phyloP scores from a whole-genome alignment of 139 green algal genomes.

The Coelastrella sp. region DNA sequence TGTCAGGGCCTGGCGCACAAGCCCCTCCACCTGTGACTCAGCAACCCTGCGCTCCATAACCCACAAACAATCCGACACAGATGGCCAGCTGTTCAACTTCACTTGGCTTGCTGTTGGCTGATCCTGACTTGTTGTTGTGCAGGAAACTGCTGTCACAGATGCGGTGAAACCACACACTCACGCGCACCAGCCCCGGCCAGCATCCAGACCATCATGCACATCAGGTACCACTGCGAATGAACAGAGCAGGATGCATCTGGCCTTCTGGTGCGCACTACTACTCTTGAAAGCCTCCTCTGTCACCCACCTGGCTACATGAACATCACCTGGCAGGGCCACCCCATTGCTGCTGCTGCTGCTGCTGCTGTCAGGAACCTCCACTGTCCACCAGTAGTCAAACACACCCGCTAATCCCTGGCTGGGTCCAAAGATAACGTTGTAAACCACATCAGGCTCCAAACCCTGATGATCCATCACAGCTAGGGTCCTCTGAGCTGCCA shows the following conservation, averaged over 20 bases:
- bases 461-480: conserved; percentile 53
- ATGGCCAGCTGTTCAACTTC: too few relatives aligned
- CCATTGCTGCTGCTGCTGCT: conserved; percentile 8
- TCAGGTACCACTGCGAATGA: too few relatives aligned
- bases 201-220: too few relatives aligned
- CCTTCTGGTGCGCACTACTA: too few relatives aligned
- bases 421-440: conserved; percentile 63
- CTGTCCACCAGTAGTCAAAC: conserved; percentile 75
- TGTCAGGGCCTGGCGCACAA: conserved; percentile 63
- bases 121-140: too few relatives aligned
- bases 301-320: not conserved
- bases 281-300: not conserved
- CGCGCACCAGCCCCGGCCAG: too few relatives aligned
- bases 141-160: too few relatives aligned
- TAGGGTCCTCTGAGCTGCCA: conserved; percentile 57
- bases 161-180: too few relatives aligned
- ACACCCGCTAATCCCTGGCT: conserved; percentile 22
- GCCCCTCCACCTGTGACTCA: conserved; percentile 58
- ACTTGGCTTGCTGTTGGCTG: too few relatives aligned
- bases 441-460: conserved; percentile 62
- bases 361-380: conserved; percentile 49
- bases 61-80: not conserved
- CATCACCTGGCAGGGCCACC: not conserved
- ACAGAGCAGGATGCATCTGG: too few relatives aligned
- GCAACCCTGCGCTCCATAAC: conserved; percentile 42